Evolutionary conservation across 371 early-diverging fungal genomes (phyloP).

Genomic region (Rhizopus stolonifer): DNA sequence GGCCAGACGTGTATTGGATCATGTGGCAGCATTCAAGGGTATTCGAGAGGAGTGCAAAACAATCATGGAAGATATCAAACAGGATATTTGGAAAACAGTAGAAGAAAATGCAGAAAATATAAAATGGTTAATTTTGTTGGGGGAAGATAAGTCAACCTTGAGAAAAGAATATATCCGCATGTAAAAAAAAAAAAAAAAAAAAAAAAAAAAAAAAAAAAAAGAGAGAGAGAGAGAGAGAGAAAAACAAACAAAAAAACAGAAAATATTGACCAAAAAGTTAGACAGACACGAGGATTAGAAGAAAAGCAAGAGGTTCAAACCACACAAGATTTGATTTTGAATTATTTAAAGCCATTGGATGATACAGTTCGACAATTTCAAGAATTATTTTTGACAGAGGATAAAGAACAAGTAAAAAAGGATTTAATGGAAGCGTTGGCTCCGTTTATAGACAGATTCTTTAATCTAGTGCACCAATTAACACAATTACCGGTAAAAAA

Average conservation of each 20-base stretch:
- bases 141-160: constrained; percentile 46
- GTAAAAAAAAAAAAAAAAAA: constrained; percentile 25
- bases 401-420: constrained; percentile 4
- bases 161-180: constrained; percentile 51
- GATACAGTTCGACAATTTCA: constrained; percentile 28
- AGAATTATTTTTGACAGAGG: constrained; percentile 19
- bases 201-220: no score
- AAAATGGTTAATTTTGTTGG: constrained; percentile 58
- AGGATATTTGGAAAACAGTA: constrained; percentile 43
- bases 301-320: no score
- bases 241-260: no score
- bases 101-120: constrained; percentile 49
- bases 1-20: constrained; percentile 69
- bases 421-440: constrained; percentile 22
- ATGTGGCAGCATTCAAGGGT: constrained; percentile 72
- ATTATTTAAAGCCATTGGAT: constrained; percentile 28
- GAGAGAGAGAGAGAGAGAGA: no score
- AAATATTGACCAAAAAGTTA: no score
- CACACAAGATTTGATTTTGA: constrained; percentile 13
- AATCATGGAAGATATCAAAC: constrained; percentile 70
- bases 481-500: constrained; percentile 22
- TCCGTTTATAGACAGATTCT: constrained; percentile 23
- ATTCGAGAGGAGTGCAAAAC: constrained; percentile 75
- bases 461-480: constrained; percentile 11
- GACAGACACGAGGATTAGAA: no score